Conservation (phyloP, 371 early-diverging fungal species). For the Haplosporangium sp. region DNA sequence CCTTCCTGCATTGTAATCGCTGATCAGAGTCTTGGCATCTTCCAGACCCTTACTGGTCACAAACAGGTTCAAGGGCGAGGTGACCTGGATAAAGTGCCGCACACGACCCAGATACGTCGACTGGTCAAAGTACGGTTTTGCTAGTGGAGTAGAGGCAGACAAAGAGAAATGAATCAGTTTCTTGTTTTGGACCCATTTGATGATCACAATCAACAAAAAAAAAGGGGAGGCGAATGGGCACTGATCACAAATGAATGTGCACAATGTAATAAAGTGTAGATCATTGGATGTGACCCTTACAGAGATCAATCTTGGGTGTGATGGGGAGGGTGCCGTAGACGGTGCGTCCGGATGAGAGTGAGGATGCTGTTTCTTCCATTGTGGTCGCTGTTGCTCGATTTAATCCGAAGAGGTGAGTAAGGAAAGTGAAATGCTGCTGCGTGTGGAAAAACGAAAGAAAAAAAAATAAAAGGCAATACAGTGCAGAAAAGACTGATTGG, state of each 20-base stretch:
- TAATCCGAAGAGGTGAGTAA: too few relatives aligned
- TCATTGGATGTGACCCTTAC: slow-evolving; percentile 5
- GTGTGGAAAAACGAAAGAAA: too few relatives aligned
- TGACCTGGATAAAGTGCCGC: slow-evolving; percentile 78
- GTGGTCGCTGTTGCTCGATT: not conserved
- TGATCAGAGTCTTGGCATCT: slow-evolving; percentile 68
- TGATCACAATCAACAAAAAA: not conserved
- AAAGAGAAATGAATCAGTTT: not conserved
- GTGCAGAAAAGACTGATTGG: too few relatives aligned
- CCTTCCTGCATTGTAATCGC: slow-evolving; percentile 64
- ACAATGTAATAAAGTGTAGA: not conserved
- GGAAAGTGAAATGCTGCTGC: too few relatives aligned
- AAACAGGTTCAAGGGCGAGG: slow-evolving; percentile 78
- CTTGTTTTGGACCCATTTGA: not conserved
- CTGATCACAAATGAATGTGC: not conserved
- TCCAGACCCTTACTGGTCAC: slow-evolving; percentile 67
- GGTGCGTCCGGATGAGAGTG: not conserved
- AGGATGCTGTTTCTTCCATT: not conserved
- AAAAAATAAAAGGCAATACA: too few relatives aligned
- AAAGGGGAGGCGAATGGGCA: not conserved
- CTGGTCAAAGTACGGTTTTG: slow-evolving; percentile 76
- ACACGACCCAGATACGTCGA: slow-evolving; percentile 79
- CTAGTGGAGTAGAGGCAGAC: slow-evolving; percentile 27
- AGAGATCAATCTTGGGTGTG: slow-evolving; percentile 23
- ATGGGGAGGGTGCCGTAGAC: slow-evolving; percentile 18